Evolutionary conservation across 305 asterid species (phyloP), one percentile per base, ranked within the genome.

Genomic region (Fraxinus sp.): DNA sequence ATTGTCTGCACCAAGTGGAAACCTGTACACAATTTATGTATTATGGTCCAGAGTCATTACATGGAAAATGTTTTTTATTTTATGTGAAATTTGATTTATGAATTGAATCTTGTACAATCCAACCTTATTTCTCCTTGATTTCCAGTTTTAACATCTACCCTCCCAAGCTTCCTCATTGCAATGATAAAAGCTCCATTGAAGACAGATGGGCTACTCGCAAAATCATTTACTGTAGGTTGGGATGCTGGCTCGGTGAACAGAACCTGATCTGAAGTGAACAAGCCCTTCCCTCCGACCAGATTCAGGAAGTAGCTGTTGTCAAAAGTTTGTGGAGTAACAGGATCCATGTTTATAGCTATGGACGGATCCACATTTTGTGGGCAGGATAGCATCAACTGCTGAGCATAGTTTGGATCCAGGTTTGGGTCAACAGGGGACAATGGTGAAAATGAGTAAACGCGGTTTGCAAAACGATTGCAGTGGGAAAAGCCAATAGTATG

Each of bases 401-500:
- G 92, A 4, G 95, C 98, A 44, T 87, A 94, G 32, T 24, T 41
- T 26, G 90, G 89, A 80, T 92, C 84, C 84, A 94, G 87, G 32
- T 91, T 77, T 28, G 97, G 97, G 91, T 94, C 96, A 4, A 90
- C 80, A 0, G 90, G 90, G 83, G 84, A 81, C 59, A 89, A 85
- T n/a, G 85, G 81, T 0, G 91, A 59, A 44, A 92, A 93, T 0
- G 91, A 86, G 89, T 92, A 91, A 80, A 93, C 78, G 57, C 95
- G 88, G 59, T 88, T 84, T 5, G 94, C 88, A 16, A 93, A 85
- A 18, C 96, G 96, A 84, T 13, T 49, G 87, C 97, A 93, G 86
- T 93, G 96, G 85, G 97, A 85, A 79, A 93, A 93, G 3, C 97
- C 97, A 3, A 92, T 22, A 0, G 97, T 91, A 82, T 93, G 97